Evolutionary conservation across 345 rosid genomes (phyloP).

Genomic region (Salix purpurea): DNA sequence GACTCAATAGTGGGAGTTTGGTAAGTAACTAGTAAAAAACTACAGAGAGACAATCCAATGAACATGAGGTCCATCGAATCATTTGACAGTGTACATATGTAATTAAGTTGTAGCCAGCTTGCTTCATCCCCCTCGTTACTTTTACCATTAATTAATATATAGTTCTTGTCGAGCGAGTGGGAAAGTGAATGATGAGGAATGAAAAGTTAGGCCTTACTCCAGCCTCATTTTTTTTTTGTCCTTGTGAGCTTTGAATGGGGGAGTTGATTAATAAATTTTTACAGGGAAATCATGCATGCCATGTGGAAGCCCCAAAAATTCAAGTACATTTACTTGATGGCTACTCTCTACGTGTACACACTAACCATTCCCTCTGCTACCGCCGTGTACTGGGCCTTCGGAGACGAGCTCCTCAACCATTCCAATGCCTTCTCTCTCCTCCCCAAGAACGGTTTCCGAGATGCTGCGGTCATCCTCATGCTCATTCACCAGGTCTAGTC

Average conservation of each 20-base stretch:
- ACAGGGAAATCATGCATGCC: constrained; percentile 98
- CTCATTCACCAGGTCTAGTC: constrained; percentile 81
- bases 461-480: constrained; percentile 89
- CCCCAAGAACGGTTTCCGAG: constrained; percentile 74
- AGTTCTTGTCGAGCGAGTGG: background rate
- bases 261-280: background rate
- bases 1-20: background rate
- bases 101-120: background rate
- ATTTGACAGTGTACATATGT: background rate
- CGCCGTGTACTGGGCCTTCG: constrained; percentile 98
- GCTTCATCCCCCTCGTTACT: no score
- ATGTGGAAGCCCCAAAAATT: constrained; percentile 99
- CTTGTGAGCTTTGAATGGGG: background rate
- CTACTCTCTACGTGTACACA: constrained; percentile 92
- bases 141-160: no score
- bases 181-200: background rate
- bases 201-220: background rate
- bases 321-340: constrained; percentile 86
- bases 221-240: background rate
- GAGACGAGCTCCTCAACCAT: constrained; percentile 80
- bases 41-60: constrained; percentile 2
- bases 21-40: background rate
- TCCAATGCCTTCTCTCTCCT: constrained; percentile 90
- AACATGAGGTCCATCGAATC: constrained; percentile 5
- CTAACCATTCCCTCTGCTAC: constrained; percentile 88